These are phyloP conservation scores for Monosporascus ibericus DNA, from an alignment of 2,329 filamentous ascomycete species.

Conservation along the genomic window DNA sequence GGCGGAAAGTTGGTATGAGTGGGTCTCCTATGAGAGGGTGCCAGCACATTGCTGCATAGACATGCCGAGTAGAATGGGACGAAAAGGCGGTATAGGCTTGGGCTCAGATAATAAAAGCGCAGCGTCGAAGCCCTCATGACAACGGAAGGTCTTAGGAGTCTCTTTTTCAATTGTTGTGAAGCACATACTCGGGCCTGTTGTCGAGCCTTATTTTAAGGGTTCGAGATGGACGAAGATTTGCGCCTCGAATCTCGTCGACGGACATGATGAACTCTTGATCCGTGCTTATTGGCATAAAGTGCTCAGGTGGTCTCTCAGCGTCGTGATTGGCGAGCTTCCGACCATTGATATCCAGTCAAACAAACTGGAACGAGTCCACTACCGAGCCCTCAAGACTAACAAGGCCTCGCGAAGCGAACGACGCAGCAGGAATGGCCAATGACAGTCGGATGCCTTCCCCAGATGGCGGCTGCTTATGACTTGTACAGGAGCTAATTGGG, in stretches of 20 bases:
- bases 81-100: constrained; percentile 29
- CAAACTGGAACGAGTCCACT: constrained; percentile 14
- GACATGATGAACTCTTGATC: constrained; percentile 26
- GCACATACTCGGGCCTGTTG: background rate
- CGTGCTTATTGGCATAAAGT: constrained; percentile 24
- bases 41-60: constrained; percentile 30
- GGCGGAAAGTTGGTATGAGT: constrained; percentile 17
- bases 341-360: constrained; percentile 22
- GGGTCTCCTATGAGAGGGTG: constrained; percentile 27
- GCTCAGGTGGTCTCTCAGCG: constrained; percentile 14
- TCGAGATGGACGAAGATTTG: constrained; percentile 12
- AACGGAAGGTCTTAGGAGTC: background rate
- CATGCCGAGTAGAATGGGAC: constrained; percentile 21
- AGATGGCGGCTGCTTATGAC: constrained; percentile 6
- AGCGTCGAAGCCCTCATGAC: background rate
- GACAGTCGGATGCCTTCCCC: constrained; percentile 9
- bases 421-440: constrained; percentile 20
- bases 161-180: background rate
- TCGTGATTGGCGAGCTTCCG: constrained; percentile 26
- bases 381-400: constrained; percentile 17
- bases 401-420: constrained; percentile 18
- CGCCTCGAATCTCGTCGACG: constrained; percentile 22
- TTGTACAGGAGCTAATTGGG: constrained; percentile 22
- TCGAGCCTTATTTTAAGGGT: constrained; percentile 1
- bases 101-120: constrained; percentile 8